Conservation (phyloP, 1,139 yeast genomes). For the Saccharomyces hybrid region DNA sequence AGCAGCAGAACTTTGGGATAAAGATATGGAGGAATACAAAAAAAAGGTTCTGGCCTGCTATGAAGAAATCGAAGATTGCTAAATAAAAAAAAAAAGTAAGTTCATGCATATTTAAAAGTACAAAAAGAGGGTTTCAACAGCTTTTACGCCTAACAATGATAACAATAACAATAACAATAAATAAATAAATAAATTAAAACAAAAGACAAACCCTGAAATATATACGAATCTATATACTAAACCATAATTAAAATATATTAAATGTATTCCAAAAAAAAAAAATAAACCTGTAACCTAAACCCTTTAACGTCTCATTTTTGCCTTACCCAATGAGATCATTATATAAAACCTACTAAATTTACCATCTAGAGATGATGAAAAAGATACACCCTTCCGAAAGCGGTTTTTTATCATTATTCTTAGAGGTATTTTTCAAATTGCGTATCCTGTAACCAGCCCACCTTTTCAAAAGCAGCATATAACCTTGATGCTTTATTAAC, state of each 20-base stretch:
- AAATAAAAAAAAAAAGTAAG: not conserved
- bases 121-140: no score
- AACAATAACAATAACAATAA: not conserved
- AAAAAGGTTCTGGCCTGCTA: constrained; percentile 39
- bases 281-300: not conserved
- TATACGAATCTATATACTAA: not conserved
- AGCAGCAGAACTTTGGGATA: constrained; percentile 44
- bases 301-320: not conserved
- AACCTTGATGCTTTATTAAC: constrained; percentile 92
- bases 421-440: constrained; percentile 51
- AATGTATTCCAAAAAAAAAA: not conserved
- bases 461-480: constrained; percentile 89
- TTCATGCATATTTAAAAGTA: no score
- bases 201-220: not conserved
- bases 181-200: not conserved
- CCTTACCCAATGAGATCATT: not conserved
- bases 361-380: not conserved
- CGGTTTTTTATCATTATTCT: not conserved
- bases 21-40: constrained; percentile 39
- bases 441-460: constrained; percentile 85
- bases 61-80: constrained; percentile 33
- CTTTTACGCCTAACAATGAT: not conserved
- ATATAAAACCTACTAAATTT: not conserved
- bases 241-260: not conserved
- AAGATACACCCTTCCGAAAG: not conserved